Conservation (phyloP, 2,329 filamentous ascomycete genomes). For the Penicillium glabrum region DNA sequence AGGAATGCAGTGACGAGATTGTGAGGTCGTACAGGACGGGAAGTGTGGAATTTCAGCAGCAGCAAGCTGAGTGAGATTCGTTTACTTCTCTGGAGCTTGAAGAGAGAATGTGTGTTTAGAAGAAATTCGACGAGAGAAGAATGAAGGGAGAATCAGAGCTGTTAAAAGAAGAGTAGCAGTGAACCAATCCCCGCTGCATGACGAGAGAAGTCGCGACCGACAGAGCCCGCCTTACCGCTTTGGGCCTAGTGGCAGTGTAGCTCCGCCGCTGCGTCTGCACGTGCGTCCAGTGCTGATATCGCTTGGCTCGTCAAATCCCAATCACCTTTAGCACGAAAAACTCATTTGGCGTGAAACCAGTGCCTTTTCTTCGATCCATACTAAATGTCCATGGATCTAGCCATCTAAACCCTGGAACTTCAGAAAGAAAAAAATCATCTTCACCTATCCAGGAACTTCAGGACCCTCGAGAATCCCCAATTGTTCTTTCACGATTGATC, state of each 20-base stretch:
- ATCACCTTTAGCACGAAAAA: not conserved
- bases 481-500: not conserved
- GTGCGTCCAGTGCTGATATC: slow-evolving; percentile 17
- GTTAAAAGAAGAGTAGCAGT: not conserved
- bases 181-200: slow-evolving; percentile 14
- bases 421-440: not conserved
- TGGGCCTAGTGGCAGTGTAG: slow-evolving; percentile 17
- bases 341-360: not conserved
- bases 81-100: not conserved
- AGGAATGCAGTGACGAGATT: not conserved
- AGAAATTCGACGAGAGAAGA: not conserved
- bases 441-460: too few relatives aligned
- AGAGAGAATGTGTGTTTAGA: not conserved
- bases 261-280: slow-evolving; percentile 12
- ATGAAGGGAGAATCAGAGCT: not conserved
- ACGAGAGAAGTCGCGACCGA: slow-evolving; percentile 10
- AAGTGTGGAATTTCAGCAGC: not conserved
- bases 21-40: not conserved
- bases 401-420: not conserved
- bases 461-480: not conserved
- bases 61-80: not conserved
- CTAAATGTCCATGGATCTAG: not conserved
- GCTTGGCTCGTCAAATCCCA: not conserved
- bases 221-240: slow-evolving; percentile 2
- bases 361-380: not conserved